phyloP scores from a whole-genome alignment of 2,329 filamentous ascomycete genomes.

The Clarireedia sp. region DNA sequence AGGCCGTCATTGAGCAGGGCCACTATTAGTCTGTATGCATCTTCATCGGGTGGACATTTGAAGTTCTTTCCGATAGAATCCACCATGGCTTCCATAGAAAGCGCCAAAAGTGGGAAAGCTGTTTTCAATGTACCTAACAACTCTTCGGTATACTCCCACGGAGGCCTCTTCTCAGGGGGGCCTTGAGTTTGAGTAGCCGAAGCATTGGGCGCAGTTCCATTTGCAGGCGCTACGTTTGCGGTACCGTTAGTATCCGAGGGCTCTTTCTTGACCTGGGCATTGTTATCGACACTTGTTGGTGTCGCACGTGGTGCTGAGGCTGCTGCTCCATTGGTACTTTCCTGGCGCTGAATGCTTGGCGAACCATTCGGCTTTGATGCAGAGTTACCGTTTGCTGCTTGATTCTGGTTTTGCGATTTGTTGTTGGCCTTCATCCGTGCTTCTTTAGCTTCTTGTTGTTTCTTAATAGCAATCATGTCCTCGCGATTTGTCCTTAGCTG shows the following conservation, averaged over 20 bases:
- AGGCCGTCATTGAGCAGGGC: conserved; percentile 92
- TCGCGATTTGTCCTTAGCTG: conserved; percentile 87
- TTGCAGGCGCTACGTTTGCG: conserved; percentile 9
- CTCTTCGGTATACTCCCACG: conserved; percentile 95
- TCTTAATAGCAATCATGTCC: conserved; percentile 88
- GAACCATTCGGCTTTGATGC: conserved; percentile 27
- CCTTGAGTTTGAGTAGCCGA: conserved; percentile 18
- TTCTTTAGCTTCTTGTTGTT: conserved; percentile 71
- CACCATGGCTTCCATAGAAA: conserved; percentile 99
- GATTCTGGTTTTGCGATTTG: conserved; percentile 26
- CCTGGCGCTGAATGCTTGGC: conserved; percentile 23
- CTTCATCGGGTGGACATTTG: conserved; percentile 96
- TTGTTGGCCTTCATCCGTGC: conserved; percentile 34
- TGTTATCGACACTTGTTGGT: conserved; percentile 37
- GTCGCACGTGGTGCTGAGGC: conserved; percentile 31
- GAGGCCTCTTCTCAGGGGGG: conserved; percentile 53
- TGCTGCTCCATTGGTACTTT: conserved; percentile 19
- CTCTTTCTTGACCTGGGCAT: conserved; percentile 25
- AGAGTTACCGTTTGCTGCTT: conserved; percentile 11
- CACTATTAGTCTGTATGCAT: conserved; percentile 96
- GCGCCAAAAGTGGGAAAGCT: conserved; percentile 85
- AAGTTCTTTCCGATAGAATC: conserved; percentile 99
- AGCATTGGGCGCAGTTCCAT: conserved; percentile 37
- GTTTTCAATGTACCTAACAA: conserved; percentile 95
- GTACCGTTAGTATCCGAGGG: conserved; percentile 20